Evolutionary conservation across 352 stramenopile genomes (phyloP), one percentile per base, ranked within the genome.

Genomic region (Globisporangium middletonii): DNA sequence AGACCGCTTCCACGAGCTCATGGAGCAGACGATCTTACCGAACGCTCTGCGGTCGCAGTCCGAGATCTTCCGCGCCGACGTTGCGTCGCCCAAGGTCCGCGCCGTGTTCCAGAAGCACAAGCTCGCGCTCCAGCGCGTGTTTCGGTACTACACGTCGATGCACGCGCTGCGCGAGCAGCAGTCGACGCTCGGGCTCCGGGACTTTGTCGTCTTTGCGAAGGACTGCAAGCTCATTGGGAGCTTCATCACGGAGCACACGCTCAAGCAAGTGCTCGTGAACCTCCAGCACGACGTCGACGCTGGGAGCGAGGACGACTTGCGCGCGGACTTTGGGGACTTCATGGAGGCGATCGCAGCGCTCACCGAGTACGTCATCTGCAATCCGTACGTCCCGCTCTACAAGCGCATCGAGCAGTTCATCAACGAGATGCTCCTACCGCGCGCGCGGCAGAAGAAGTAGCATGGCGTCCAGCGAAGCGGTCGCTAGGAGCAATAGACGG

Each of bases 141-240:
- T 93, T 50, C 77, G 79, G 8, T 93, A 93, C 61, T 93, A 91
- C 59, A 70, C 81, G 30, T 86, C 76, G 18, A 89, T 93, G 80
- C 73, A 91, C 51, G 69, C 73, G 16, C 63, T 88, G 35, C 83
- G 79, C 30, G 79, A 90, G 66, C 72, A 86, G 53, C 79, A 88
- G 56, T 90, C 80, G 42, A 89, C 83, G n/a, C 73, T 93, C 35
- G 68, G 70, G 3, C 59, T 90, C 35, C 64, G 72, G 30, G 74
- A 85, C 33, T 81, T 93, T 19, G 56, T 70, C 19, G 68, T 89
- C 37, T 72, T 92, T 49, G 74, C 75, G 1, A 75, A 79, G 27
- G 83, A 92, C 57, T 93, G 81, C 64, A 93, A 88, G 41, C 63
- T 92, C 23, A 64, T 90, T 37, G 79, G 79, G 4, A 84, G 62